Base-by-base conservation (phyloP, 441 rosid genomes). In the Gossypium lobatum region DNA sequence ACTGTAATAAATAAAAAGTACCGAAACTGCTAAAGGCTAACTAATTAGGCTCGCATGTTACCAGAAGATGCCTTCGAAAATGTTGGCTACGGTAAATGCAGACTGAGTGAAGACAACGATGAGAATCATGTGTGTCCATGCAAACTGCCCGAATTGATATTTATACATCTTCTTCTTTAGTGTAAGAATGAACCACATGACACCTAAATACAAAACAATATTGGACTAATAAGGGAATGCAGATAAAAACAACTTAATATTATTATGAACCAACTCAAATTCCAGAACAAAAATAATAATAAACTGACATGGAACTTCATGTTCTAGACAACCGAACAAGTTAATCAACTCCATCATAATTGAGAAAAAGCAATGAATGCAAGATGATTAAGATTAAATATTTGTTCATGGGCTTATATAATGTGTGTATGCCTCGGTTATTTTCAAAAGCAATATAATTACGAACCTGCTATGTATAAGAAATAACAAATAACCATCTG, bases 61-160 rank as follows among this genome's bases (percentile, higher is more conserved):
- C 97, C 98, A 94, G 84, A 91, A 94, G 42, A 94, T 94, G 57
- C 98, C 97, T 87, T 92, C 97, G 50, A 94, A 94, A 70, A 92
- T 91, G 83, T 87, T 94, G 88, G 95, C 97, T 28, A 91, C 98
- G 4, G 95, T 91, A 80, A 94, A 94, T 1, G 98, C 82, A 2
- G 97, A 94, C 67, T 94, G 98, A 2, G 90, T 80, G 80, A 94
- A 94, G 71, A 91, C 97, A 76, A 92, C 86, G 17, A 92, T 89
- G 70, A 94, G 88, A 77, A 94, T 94, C 98, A 94, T 94, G 75
- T 94, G 97, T 1, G 97, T 92, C 97, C 97, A 94, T 37, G 98
- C 98, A 77, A 88, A 92, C 73, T 94, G 97, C 75, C 97, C 83
- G 88, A 94, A 94, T 82, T 94, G 97, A 88, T 94, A 92, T 81